Evolutionary conservation across 208 protist genomes (phyloP).

Genomic region (Wallacemonas collosoma): DNA sequence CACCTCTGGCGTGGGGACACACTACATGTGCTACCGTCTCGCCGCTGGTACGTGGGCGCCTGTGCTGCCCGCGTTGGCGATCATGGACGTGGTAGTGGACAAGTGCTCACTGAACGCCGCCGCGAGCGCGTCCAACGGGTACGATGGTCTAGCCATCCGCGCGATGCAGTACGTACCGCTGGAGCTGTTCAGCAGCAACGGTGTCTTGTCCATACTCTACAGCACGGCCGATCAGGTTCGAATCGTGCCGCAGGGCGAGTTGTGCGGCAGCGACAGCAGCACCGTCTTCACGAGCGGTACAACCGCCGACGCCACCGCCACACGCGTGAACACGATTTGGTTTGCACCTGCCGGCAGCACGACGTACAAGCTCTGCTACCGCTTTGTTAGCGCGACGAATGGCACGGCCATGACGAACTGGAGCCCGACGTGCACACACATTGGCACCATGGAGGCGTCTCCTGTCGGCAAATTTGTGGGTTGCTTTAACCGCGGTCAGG

Average conservation of each 20-base stretch:
- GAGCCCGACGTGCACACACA: slow-evolving; percentile 72
- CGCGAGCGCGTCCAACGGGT: slow-evolving; percentile 40
- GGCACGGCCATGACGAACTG: slow-evolving; percentile 53
- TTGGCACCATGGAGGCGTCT: slow-evolving; percentile 41
- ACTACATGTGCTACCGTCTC: slow-evolving; percentile 81
- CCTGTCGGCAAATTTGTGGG: slow-evolving; percentile 47
- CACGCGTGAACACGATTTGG: slow-evolving; percentile 36
- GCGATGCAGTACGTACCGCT: slow-evolving; percentile 85
- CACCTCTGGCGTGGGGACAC: slow-evolving; percentile 28
- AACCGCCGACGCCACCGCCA: slow-evolving; percentile 5
- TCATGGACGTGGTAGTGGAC: slow-evolving; percentile 39
- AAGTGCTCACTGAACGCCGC: slow-evolving; percentile 31
- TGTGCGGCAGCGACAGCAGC: slow-evolving; percentile 57
- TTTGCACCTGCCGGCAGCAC: slow-evolving; percentile 52
- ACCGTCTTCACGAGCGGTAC: slow-evolving; percentile 52
- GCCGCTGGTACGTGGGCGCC: slow-evolving; percentile 77
- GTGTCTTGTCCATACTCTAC: slow-evolving; percentile 20
- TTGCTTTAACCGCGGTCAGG: slow-evolving; percentile 73
- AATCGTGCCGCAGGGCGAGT: slow-evolving; percentile 60
- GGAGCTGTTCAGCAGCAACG: slow-evolving; percentile 44
- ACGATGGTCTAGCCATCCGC: slow-evolving; percentile 32
- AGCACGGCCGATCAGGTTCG: slow-evolving; percentile 47
- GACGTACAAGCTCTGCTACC: slow-evolving; percentile 87
- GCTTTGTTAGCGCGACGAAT: slow-evolving; percentile 44
- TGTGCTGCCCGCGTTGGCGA: slow-evolving; percentile 49